Evolutionary conservation across 257 asterid species (phyloP).

Genomic region (Eucommia ulmoides): DNA sequence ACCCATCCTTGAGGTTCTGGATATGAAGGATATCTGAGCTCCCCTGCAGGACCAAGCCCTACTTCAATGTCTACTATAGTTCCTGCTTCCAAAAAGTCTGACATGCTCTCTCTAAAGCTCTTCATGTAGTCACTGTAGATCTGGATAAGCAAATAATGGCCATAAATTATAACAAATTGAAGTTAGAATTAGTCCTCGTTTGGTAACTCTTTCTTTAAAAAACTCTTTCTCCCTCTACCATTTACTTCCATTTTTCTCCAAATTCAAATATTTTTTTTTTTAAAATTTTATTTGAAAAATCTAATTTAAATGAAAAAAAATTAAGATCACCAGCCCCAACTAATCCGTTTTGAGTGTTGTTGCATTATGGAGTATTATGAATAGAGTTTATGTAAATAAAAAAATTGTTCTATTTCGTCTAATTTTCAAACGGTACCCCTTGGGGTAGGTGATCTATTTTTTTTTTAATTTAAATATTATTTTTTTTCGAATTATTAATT

Average conservation of each 20-base stretch:
- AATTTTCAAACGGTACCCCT: too few species aligned
- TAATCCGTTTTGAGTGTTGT: too few species aligned
- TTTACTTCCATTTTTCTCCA: not conserved
- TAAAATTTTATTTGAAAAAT: not conserved
- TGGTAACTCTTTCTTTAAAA: not conserved
- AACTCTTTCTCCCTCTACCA: not conserved
- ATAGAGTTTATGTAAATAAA: too few species aligned
- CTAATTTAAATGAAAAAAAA: too few species aligned
- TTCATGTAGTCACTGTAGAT: constrained; percentile 69
- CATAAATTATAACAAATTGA: not conserved
- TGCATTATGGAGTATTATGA: too few species aligned
- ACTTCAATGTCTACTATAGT: constrained; percentile 65
- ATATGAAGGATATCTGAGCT: constrained; percentile 76
- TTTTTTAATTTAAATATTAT: too few species aligned
- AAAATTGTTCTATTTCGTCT: too few species aligned
- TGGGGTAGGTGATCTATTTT: not conserved
- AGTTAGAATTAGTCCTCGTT: not conserved
- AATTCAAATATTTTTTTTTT: not conserved
- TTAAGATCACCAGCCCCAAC: not conserved
- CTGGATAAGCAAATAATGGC: constrained; percentile 14
- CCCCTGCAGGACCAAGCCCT: constrained; percentile 89
- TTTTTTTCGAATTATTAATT: too few species aligned
- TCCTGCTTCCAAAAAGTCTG: constrained; percentile 38
- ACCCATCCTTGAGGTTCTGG: constrained; percentile 66
- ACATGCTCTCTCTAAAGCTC: constrained; percentile 60